These are phyloP conservation scores for Alternaria postmessia DNA, from an alignment of 2,329 filamentous ascomycete genomes.

Conservation along the genomic window DNA sequence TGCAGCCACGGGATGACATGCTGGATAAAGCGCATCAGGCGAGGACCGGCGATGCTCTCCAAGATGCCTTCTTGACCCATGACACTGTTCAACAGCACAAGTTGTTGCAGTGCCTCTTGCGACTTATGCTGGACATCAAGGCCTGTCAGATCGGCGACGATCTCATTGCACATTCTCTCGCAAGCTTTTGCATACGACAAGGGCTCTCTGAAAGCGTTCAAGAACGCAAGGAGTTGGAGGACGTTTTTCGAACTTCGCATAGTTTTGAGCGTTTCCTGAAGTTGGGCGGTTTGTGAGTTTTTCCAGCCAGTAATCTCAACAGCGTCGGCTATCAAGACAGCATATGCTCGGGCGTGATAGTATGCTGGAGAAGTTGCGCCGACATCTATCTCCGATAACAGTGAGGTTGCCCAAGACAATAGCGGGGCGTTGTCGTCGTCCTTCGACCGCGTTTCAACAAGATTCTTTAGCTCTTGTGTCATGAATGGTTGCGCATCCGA, in stretches of 20 bases:
- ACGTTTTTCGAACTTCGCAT: constrained; percentile 49
- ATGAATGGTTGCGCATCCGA: constrained; percentile 60
- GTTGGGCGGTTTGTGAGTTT: constrained; percentile 40
- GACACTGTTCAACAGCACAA: constrained; percentile 64
- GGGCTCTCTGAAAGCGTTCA: constrained; percentile 59
- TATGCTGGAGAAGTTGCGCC: constrained; percentile 46
- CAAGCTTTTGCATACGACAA: constrained; percentile 59
- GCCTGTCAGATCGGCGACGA: constrained; percentile 67
- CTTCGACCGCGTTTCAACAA: constrained; percentile 24
- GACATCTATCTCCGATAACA: constrained; percentile 33
- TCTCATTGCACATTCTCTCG: constrained; percentile 65
- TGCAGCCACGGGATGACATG: constrained; percentile 78
- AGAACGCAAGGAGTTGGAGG: constrained; percentile 57
- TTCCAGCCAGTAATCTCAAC: constrained; percentile 55
- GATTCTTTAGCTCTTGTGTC: constrained; percentile 51
- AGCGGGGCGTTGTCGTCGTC: constrained; percentile 29
- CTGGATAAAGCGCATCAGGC: constrained; percentile 82
- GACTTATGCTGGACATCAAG: constrained; percentile 56
- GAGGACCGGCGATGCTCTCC: constrained; percentile 64
- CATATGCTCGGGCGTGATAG: constrained; percentile 53
- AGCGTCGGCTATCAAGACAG: constrained; percentile 48
- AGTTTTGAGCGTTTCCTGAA: constrained; percentile 50
- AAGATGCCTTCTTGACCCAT: constrained; percentile 59
- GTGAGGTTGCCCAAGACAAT: constrained; percentile 32
- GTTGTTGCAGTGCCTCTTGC: constrained; percentile 57